phyloP scores from a whole-genome alignment of 768 basidiomycete genomes.

The Phylloporus arenicola region DNA sequence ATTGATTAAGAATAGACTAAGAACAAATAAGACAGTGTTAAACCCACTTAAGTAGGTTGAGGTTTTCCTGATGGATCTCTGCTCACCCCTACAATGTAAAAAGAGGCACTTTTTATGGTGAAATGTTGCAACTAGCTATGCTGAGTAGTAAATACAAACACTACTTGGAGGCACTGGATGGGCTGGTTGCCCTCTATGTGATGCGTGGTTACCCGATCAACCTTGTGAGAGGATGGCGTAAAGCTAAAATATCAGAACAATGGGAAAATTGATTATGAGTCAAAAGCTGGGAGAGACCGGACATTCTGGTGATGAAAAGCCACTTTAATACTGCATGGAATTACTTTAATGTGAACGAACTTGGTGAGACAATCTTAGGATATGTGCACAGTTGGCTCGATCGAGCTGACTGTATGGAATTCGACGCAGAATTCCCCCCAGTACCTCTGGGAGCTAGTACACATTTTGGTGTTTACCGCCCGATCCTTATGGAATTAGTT shows the following conservation, averaged over 20 bases:
- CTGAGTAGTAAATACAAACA: not conserved
- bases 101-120: constrained; percentile 2
- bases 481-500: no score
- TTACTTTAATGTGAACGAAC: not conserved
- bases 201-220: not conserved
- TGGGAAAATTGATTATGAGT: not conserved
- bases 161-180: not conserved
- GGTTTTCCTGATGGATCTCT: no score
- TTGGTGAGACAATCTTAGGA: not conserved
- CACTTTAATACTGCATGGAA: no score
- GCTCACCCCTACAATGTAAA: constrained; percentile 4
- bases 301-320: not conserved
- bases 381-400: not conserved
- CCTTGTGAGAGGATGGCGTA: not conserved
- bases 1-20: no score
- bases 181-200: not conserved
- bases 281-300: not conserved
- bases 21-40: no score
- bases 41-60: no score
- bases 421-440: not conserved
- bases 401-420: not conserved
- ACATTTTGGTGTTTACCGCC: no score
- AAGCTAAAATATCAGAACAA: not conserved
- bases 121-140: not conserved
- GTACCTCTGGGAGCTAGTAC: not conserved